Percentiles rank a stretch among this genome's conserved stretches.
Conservation (phyloP, 805 yeast genomes). For the Vanderwaltozyma tropicalis region DNA sequence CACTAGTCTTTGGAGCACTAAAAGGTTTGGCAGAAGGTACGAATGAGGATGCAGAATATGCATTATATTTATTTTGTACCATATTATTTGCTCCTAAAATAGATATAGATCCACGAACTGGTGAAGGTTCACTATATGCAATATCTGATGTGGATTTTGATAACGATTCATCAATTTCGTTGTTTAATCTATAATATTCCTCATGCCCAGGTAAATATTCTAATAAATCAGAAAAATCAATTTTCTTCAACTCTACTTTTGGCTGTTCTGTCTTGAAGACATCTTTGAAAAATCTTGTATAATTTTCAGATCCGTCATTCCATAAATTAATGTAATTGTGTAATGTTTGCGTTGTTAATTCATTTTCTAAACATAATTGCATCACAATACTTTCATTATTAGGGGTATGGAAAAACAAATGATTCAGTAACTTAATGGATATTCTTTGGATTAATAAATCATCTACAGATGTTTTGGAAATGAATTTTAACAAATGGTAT, state of each 20-base stretch:
- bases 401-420: slow-evolving; percentile 19
- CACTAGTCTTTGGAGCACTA: not conserved
- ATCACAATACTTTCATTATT: slow-evolving; percentile 4
- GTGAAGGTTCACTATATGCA: not conserved
- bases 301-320: slow-evolving; percentile 28
- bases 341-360: slow-evolving; percentile 18
- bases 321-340: slow-evolving; percentile 21
- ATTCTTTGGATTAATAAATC: slow-evolving; percentile 29
- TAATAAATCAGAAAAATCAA: slow-evolving; percentile 8
- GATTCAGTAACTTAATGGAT: slow-evolving; percentile 24
- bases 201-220: slow-evolving; percentile 10
- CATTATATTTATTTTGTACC: slow-evolving; percentile 13
- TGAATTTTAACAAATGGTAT: slow-evolving; percentile 29
- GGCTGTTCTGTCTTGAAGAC: slow-evolving; percentile 16
- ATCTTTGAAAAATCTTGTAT: slow-evolving; percentile 15
- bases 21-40: slow-evolving; percentile 10
- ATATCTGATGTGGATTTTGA: not conserved
- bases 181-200: not conserved
- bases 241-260: slow-evolving; percentile 3
- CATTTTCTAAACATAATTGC: slow-evolving; percentile 13
- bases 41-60: slow-evolving; percentile 18
- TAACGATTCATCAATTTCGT: not conserved
- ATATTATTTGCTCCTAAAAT: not conserved
- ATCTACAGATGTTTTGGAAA: slow-evolving; percentile 23
- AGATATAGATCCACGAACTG: not conserved